phyloP scores from a whole-genome alignment of 2,329 filamentous ascomycete genomes.

The Huntiella omanensis region DNA sequence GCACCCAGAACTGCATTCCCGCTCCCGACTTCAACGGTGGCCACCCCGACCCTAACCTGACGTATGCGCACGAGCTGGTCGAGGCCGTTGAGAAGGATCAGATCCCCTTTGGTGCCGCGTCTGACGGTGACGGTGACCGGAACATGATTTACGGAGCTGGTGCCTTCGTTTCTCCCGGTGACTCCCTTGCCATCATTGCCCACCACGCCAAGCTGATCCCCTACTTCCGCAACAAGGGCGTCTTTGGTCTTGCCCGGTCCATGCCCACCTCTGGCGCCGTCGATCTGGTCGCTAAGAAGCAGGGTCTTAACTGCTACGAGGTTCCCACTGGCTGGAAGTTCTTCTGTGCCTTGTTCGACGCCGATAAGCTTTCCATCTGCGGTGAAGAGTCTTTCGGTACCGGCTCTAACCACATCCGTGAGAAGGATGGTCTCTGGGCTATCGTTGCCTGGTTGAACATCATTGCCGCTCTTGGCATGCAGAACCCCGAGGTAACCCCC shows the following conservation, averaged over 20 bases:
- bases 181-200: slow-evolving; percentile 93
- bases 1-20: slow-evolving; percentile 76
- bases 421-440: slow-evolving; percentile 98
- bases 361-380: slow-evolving; percentile 92
- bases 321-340: slow-evolving; percentile 99
- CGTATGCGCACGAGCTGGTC: slow-evolving; percentile 87
- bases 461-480: slow-evolving; percentile 78
- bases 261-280: slow-evolving; percentile 96
- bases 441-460: slow-evolving; percentile 97
- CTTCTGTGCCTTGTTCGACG: slow-evolving; percentile 91
- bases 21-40: slow-evolving; percentile 92
- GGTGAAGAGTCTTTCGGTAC: slow-evolving; percentile 98
- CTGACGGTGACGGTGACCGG: slow-evolving; percentile 90
- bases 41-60: slow-evolving; percentile 94
- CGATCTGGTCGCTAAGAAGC: slow-evolving; percentile 87
- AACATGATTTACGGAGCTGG: slow-evolving; percentile 99
- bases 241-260: slow-evolving; percentile 84
- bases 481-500: slow-evolving; percentile 59
- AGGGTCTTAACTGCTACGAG: slow-evolving; percentile 82
- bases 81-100: slow-evolving; percentile 79
- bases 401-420: slow-evolving; percentile 93
- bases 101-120: slow-evolving; percentile 91
- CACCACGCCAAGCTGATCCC: slow-evolving; percentile 93
- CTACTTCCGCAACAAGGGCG: slow-evolving; percentile 95
- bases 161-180: slow-evolving; percentile 88